Conservation (phyloP, 495 filamentous ascomycete genomes). For the Talaromyces adpressus region DNA sequence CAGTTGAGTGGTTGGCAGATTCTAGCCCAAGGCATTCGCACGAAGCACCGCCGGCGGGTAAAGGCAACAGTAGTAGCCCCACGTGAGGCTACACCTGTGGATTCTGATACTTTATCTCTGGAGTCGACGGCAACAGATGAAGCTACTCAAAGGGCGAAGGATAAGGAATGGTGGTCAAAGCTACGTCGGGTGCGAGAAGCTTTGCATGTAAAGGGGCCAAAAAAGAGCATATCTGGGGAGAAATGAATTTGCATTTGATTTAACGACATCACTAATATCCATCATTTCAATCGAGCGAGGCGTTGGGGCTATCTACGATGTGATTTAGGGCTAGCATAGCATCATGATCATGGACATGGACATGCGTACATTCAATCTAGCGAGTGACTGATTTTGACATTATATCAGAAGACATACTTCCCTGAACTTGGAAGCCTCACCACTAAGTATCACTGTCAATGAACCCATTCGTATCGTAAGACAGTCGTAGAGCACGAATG, state of each 20-base stretch:
- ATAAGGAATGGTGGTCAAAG: constrained; percentile 47
- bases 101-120: constrained; percentile 17
- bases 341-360: not conserved
- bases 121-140: constrained; percentile 21
- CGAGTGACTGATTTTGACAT: not conserved
- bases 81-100: constrained; percentile 16
- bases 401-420: not conserved
- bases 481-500: not conserved
- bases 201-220: constrained; percentile 35
- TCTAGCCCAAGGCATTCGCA: constrained; percentile 31
- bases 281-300: not conserved
- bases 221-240: constrained; percentile 9
- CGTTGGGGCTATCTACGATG: not conserved
- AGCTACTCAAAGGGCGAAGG: constrained; percentile 33
- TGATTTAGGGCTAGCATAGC: not conserved
- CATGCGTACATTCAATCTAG: not conserved
- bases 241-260: not conserved
- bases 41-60: constrained; percentile 30
- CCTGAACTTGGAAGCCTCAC: too few relatives aligned
- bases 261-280: not conserved
- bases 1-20: constrained; percentile 41
- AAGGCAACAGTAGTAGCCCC: constrained; percentile 19
- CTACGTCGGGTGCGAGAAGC: constrained; percentile 42
- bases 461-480: too few relatives aligned
- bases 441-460: too few relatives aligned